Base-by-base conservation (phyloP, 1,139 yeast genomes). In the Schwanniomyces etchellsii region DNA sequence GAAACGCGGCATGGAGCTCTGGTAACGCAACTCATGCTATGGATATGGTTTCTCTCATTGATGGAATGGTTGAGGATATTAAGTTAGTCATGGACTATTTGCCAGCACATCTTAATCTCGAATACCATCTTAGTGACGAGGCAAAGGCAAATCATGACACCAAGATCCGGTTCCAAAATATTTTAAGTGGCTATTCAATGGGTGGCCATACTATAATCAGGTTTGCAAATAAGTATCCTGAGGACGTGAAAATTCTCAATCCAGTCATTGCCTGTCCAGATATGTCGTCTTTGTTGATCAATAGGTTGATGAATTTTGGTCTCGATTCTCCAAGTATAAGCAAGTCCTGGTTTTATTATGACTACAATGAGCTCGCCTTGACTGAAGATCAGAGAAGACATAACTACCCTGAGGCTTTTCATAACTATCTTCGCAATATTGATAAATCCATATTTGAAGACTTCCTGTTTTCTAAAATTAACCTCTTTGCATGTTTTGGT, bases 181-280 rank as follows among this genome's bases (percentile, higher is more conserved):
- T 68, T 18, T 50, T 74, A 16, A 47, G 68, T 20, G 86, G 86
- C 3, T 64, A 64, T 30, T 77, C 84, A 0, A 57, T 77, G 38
- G 85, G 86, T 2, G 86, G 75, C 0, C 83, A 79, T 48, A 55
- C 69, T 7, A 57, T 69, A 16, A 71, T 75, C 50, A 52, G 79
- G 31, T 64, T 67, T 31, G 76, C 69, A 4, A 45, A 45, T 26
- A 46, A 49, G 37, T 56, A 55, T 37, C 75, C 76, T 1, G 51
- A 58, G 3, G 38, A 50, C 23, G 65, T 68, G 3, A 51, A 56
- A 11, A 57, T 58, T 12, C 52, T 68, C 26, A 62, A 64, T 27
- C 77, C 79, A 2, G 62, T 71, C 15, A 55, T 73, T 30, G 79
- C 77, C 1, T 57, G 64, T 31, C 51, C 58, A 28, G 74, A 71